A percentile compares a stretch with the other conserved stretches of the same genome.
phyloP scores from a whole-genome alignment of 2,329 filamentous ascomycete species.

The Scedosporium dehoogii region DNA sequence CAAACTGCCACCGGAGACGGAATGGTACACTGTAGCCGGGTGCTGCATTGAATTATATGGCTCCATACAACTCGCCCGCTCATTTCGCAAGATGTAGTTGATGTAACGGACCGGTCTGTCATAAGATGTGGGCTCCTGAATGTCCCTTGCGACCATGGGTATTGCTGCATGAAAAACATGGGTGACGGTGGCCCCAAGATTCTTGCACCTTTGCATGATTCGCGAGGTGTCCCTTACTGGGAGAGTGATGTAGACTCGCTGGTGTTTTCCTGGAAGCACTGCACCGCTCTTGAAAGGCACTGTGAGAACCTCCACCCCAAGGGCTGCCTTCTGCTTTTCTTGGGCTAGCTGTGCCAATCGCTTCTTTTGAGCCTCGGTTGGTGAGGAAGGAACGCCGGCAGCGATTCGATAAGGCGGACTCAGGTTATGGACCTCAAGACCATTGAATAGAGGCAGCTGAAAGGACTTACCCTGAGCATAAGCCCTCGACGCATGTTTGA shows the following conservation, averaged over 20 bases:
- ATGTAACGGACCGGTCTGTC: constrained; percentile 16
- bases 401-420: constrained; percentile 19
- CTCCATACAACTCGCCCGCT: constrained; percentile 14
- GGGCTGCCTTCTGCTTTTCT: constrained; percentile 1
- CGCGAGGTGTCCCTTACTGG: constrained; percentile 9
- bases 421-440: constrained; percentile 14
- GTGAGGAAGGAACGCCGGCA: constrained; percentile 11
- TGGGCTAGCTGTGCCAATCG: constrained; percentile 10
- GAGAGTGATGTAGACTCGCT: constrained; percentile 15
- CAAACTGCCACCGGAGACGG: constrained; percentile 17
- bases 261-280: constrained; percentile 14
- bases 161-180: constrained; percentile 24
- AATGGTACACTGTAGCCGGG: constrained; percentile 20
- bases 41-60: constrained; percentile 17
- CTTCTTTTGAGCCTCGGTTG: constrained; percentile 9
- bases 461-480: constrained; percentile 10
- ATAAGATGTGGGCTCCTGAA: constrained; percentile 7
- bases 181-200: constrained; percentile 15
- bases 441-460: constrained; percentile 11
- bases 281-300: constrained; percentile 14
- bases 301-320: constrained; percentile 1
- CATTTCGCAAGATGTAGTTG: constrained; percentile 23
- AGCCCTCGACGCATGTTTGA: constrained; percentile 15
- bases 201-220: constrained; percentile 14
- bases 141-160: constrained; percentile 18